Conservation (phyloP, 257 asterid genomes). For the Capsicum pubescens region DNA sequence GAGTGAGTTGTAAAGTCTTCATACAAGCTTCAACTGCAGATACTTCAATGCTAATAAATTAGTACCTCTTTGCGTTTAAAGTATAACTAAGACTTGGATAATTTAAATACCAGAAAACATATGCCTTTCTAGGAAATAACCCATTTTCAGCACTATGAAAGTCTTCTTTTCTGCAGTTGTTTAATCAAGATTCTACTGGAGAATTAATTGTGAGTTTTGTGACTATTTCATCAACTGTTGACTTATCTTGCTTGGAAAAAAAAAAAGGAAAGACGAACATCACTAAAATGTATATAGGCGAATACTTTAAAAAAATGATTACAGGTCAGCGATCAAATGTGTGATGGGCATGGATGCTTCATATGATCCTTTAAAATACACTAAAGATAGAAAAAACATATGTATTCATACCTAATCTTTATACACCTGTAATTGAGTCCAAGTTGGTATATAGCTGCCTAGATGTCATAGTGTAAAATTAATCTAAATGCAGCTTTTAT, state of each 20-base stretch:
- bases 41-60: neutral
- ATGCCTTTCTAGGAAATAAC: neutral
- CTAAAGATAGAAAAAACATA: too few species aligned
- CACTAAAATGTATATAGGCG: too few species aligned
- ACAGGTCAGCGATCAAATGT: too few species aligned
- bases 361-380: too few species aligned
- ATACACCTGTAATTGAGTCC: neutral
- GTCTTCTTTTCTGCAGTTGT: neutral
- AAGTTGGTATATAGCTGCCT: conserved; percentile 3
- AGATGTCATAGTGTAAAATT: neutral
- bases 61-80: neutral
- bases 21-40: neutral
- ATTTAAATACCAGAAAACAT: neutral
- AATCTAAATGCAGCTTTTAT: neutral
- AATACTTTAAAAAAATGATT: too few species aligned
- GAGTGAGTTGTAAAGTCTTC: conserved; percentile 63
- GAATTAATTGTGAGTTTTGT: neutral
- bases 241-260: too few species aligned
- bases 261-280: too few species aligned
- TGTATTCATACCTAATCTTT: too few species aligned
- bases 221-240: too few species aligned
- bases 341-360: too few species aligned
- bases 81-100: conserved; percentile 22
- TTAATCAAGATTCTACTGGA: neutral
- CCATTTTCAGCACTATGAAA: neutral